Evolutionary conservation across 2,329 filamentous ascomycete genomes (phyloP).

Genomic region (Ophiostoma ulmi): DNA sequence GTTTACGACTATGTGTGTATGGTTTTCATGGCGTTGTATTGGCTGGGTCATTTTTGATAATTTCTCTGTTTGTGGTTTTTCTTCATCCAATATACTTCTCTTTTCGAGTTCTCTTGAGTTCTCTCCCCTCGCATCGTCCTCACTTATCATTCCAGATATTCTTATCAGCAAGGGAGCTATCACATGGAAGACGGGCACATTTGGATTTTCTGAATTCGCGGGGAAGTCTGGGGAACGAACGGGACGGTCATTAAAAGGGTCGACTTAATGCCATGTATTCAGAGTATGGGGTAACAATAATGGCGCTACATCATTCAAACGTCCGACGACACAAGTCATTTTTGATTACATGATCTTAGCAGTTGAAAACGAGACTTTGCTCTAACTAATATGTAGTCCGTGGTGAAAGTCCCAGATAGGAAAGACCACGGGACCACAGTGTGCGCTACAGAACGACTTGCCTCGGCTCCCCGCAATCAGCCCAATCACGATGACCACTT

Average conservation of each 20-base stretch:
- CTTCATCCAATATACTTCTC: background rate
- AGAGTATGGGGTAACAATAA: background rate
- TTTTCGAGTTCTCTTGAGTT: no score
- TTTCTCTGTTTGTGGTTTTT: background rate
- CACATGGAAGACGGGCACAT: background rate
- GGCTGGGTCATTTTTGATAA: background rate
- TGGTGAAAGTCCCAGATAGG: background rate
- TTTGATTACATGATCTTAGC: background rate
- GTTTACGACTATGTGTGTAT: background rate
- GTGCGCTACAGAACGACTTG: background rate
- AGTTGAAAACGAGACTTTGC: background rate
- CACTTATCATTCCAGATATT: background rate
- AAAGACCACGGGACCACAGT: constrained; percentile 4
- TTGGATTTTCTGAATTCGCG: background rate
- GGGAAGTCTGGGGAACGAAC: background rate
- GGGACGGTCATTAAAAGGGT: background rate
- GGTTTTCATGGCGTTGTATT: background rate
- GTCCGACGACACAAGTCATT: no score
- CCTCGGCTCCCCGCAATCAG: constrained; percentile 14
- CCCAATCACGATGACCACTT: constrained; percentile 4
- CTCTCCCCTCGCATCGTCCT: background rate
- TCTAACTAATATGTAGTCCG: no score
- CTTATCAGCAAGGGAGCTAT: background rate
- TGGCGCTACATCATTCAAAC: no score
- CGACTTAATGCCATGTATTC: background rate